Base-by-base conservation (phyloP, 2,329 filamentous ascomycete species). In the Boeremia lycopersici region DNA sequence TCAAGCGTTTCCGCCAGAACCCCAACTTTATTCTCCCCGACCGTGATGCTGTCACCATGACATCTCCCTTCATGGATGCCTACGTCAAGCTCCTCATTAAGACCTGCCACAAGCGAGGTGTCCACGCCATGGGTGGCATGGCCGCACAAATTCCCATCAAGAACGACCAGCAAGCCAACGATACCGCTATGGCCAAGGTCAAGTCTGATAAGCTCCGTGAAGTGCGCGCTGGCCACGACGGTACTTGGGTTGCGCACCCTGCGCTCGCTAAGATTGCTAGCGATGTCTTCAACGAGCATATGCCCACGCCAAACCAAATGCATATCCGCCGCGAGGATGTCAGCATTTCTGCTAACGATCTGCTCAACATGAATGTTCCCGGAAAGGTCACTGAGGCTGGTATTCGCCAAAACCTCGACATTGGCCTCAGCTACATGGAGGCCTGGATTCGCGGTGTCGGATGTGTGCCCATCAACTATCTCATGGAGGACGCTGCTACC, bases 61-160 rank as follows among this genome's bases (percentile, higher is more conserved):
- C 93, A 11, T 89, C 93, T 1, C 95, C 95, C 11, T 99, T 99
- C 80, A 98, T 99, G 95, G 86, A 98, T 67, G 86, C 95, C 43
- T 99, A 99, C 72, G 91, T 98, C 71, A 96, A 95, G 79, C 87
- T 98, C 35, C 86, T 99, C 63, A 97, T 99, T 79, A 93, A 97
- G 84, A 98, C 95, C 53, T 99, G 95, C 83, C 95, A 99, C 78
- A 89, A 88, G 75, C 89, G 95, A 67, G 92, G 93, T 50, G 95
- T 98, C n/a, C 95, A 98, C 78, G 95, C 95, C 62, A 98, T 98
- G 95, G 86, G 95, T 66, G 95, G 95, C 63, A 98, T 99, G 95
- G 93, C 93, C 3, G 95, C 95, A 34, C 95, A 98, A 79, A 99
- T 99, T 72, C 95, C 95, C 59, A 97, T 98, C 83, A 98, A 98